Percentiles rank a stretch among this genome's conserved stretches.
Conservation (phyloP, 495 filamentous ascomycete species). For the Pyronema omphalodes region DNA sequence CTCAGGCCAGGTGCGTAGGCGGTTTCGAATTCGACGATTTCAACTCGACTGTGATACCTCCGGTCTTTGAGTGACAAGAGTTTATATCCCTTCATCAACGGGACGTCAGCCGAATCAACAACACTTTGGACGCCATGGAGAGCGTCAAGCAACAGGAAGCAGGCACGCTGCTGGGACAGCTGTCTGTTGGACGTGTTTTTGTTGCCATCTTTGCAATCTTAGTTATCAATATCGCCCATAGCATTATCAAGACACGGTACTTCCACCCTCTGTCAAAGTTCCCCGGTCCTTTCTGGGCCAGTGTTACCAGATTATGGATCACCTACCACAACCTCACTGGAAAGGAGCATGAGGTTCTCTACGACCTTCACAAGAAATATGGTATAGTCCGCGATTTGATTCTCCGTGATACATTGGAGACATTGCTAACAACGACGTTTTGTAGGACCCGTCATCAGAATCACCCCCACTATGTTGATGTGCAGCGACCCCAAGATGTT, state of each 20-base stretch:
- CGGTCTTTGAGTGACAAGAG: too few relatives aligned
- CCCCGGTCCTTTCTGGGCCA: slow-evolving; percentile 22
- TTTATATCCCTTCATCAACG: too few relatives aligned
- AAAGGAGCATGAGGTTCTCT: slow-evolving; percentile 9
- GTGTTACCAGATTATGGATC: slow-evolving; percentile 10
- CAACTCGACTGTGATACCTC: too few relatives aligned
- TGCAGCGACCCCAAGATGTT: slow-evolving; percentile 22
- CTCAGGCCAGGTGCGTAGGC: too few relatives aligned
- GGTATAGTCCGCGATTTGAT: neutral
- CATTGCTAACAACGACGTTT: neutral
- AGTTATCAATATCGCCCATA: slow-evolving; percentile 7
- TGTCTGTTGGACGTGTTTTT: slow-evolving; percentile 1
- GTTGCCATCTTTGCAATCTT: slow-evolving; percentile 4
- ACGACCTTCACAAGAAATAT: slow-evolving; percentile 21
- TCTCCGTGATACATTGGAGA: neutral
- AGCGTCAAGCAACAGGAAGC: too few relatives aligned
- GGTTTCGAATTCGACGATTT: too few relatives aligned
- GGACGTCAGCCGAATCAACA: too few relatives aligned
- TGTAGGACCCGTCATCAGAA: slow-evolving; percentile 10
- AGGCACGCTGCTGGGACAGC: neutral
- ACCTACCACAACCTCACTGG: slow-evolving; percentile 10
- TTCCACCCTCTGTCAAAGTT: slow-evolving; percentile 24
- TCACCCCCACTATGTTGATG: slow-evolving; percentile 10
- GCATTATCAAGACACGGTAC: slow-evolving; percentile 12
- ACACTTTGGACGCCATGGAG: too few relatives aligned